Conservation (phyloP, 352 stramenopile genomes). For the Globisporangium irregulare region DNA sequence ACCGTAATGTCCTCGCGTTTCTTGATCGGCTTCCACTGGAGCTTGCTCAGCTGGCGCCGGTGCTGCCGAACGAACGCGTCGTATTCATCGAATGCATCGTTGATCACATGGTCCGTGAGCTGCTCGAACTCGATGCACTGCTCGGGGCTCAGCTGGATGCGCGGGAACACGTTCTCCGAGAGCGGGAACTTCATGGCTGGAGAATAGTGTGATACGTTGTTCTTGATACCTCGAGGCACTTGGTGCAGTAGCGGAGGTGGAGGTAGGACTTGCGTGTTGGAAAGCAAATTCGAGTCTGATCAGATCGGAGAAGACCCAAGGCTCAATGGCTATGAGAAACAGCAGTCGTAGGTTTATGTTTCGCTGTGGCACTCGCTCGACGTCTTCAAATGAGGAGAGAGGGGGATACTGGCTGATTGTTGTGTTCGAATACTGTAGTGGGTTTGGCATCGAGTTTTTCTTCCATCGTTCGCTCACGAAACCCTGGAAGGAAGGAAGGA, state of each 20-base stretch:
- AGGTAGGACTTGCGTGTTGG: slow-evolving; percentile 1
- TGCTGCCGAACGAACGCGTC: slow-evolving; percentile 20
- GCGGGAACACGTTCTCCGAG: slow-evolving; percentile 24
- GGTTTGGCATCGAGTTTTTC: no score
- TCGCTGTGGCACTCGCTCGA: no score
- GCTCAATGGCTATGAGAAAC: background rate
- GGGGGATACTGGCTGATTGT: no score
- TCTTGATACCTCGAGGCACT: background rate
- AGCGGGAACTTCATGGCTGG: slow-evolving; percentile 32
- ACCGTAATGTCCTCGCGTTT: slow-evolving; percentile 44
- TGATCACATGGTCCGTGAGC: slow-evolving; percentile 28
- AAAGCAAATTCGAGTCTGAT: slow-evolving; percentile 3
- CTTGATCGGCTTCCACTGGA: slow-evolving; percentile 52
- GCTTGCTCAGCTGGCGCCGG: slow-evolving; percentile 30
- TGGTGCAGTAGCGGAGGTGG: background rate
- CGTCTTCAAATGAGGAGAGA: no score
- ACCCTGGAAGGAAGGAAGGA: no score
- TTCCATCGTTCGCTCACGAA: no score
- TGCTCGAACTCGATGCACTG: slow-evolving; percentile 27
- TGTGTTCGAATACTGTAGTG: no score
- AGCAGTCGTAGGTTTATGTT: no score
- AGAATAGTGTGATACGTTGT: no score
- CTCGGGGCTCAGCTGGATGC: slow-evolving; percentile 26
- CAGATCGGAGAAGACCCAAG: background rate
- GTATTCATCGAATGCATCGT: slow-evolving; percentile 31